Base-by-base conservation (phyloP, 306 rosid genomes). In the Sicyos edulis region DNA sequence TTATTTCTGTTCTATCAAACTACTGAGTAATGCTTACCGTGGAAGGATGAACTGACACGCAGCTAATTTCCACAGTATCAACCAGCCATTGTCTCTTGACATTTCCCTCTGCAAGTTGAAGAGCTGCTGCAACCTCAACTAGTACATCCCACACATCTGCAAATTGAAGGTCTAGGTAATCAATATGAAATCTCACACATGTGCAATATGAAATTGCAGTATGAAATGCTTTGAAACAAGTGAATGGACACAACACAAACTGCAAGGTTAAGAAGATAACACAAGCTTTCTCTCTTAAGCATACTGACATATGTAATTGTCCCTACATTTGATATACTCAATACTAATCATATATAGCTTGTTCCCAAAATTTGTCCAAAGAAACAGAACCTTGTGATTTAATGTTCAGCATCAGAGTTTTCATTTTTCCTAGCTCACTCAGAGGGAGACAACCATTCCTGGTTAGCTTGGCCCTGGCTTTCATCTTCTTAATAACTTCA, bases 31-130 rank as follows among this genome's bases (percentile, higher is more conserved):
- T 60, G 75, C 89, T 42, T 88, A 93, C 98, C 90, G 83, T 87
- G 67, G 96, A 90, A 52, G 97, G 98, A 82, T 84, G 82, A 67
- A 78, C 74, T 26, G 97, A 87, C 17, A 93, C 81, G 8, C 98
- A 90, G 83, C 97, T 90, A 80, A 85, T 84, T 86, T 88, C 97
- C n/a, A 83, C 83, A 26, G 92, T 89, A 74, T 88, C 96, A 78
- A 86, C 78, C 71, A 90, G 86, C 98, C 98, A 93, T 82, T 81
- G 95, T 76, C 87, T 83, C 78, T 79, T 88, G 78, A 87, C 69
- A 75, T 84, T 85, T 78, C 83, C 88, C 82, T 93, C 98, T 54
- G 87, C 95, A 52, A 81, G 82, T 70, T 88, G 85, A 81, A 93
- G 78, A 80, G 90, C 95, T 50, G 83, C 89, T 53, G 80, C 98